phyloP scores from a whole-genome alignment of 345 rosid species.

The Clausena lansium region DNA sequence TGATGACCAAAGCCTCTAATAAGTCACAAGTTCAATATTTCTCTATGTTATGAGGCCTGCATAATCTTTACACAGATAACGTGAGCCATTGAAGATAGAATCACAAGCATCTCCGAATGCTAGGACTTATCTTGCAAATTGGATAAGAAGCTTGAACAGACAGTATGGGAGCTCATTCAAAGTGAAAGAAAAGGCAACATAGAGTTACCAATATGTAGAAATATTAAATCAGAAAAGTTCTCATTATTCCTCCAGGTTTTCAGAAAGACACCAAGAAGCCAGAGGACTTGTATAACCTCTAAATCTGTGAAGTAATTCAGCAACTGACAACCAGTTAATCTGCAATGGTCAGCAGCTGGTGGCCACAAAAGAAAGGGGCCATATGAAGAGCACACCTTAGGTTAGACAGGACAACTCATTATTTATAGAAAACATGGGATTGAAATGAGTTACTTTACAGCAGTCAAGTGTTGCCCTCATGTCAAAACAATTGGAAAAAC shows the following conservation, averaged over 20 bases:
- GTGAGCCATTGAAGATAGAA: not conserved
- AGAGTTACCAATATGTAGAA: not conserved
- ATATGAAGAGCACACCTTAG: not conserved
- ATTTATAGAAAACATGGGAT: not conserved
- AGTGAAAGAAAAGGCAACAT: not conserved
- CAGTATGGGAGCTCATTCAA: not conserved
- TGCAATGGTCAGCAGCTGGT: not conserved
- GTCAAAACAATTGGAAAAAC: not conserved
- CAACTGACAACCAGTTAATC: not conserved
- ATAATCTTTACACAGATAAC: not conserved
- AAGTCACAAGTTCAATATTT: not conserved
- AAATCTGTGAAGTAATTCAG: not conserved
- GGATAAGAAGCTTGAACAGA: not conserved
- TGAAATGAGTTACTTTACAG: not conserved
- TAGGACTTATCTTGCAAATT: not conserved
- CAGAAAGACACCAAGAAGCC: not conserved
- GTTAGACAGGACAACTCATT: not conserved
- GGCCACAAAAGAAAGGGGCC: not conserved
- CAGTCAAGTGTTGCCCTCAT: not conserved
- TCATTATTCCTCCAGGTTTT: not conserved
- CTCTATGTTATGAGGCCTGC: not conserved
- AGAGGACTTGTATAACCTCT: not conserved
- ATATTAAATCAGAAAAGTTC: not conserved
- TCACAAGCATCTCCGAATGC: not conserved
- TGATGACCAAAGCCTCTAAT: not conserved